A percentile compares a stretch with the other conserved stretches of the same genome.
phyloP scores from a whole-genome alignment of 2,329 filamentous ascomycete species.

The Penicillium palitans region DNA sequence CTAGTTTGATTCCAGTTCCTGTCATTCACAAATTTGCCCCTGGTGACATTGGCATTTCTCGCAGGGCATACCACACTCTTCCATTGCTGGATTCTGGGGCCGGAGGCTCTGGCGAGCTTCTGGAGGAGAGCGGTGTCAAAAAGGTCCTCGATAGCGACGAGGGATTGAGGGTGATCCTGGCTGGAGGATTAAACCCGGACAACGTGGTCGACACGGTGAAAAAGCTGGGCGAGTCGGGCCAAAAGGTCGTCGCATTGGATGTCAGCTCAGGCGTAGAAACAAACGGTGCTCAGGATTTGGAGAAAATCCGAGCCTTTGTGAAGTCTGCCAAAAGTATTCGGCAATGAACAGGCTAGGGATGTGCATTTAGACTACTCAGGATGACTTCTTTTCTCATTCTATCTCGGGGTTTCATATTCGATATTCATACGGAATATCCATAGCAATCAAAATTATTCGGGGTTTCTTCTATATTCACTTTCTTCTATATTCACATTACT shows the following conservation, averaged over 20 bases:
- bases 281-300: constrained; percentile 74
- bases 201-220: constrained; percentile 71
- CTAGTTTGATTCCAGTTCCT: constrained; percentile 81
- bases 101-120: constrained; percentile 75
- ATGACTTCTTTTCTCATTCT: constrained; percentile 7
- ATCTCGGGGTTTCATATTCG: not conserved
- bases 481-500: not conserved
- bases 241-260: constrained; percentile 77
- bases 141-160: constrained; percentile 64
- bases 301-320: constrained; percentile 80
- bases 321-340: constrained; percentile 64
- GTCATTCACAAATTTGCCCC: constrained; percentile 86
- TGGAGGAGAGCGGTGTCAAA: constrained; percentile 72
- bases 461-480: not conserved
- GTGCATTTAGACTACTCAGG: not conserved
- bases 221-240: constrained; percentile 60
- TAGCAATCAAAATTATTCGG: not conserved
- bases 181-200: constrained; percentile 77
- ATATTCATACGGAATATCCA: not conserved
- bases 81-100: constrained; percentile 84
- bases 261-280: constrained; percentile 93
- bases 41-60: constrained; percentile 67
- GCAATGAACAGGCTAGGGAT: constrained; percentile 18
- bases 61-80: constrained; percentile 77
- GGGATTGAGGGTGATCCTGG: constrained; percentile 74